These are phyloP conservation scores for Boletus sp. DNA, from an alignment of 768 basidiomycete species.

Conservation along the genomic window DNA sequence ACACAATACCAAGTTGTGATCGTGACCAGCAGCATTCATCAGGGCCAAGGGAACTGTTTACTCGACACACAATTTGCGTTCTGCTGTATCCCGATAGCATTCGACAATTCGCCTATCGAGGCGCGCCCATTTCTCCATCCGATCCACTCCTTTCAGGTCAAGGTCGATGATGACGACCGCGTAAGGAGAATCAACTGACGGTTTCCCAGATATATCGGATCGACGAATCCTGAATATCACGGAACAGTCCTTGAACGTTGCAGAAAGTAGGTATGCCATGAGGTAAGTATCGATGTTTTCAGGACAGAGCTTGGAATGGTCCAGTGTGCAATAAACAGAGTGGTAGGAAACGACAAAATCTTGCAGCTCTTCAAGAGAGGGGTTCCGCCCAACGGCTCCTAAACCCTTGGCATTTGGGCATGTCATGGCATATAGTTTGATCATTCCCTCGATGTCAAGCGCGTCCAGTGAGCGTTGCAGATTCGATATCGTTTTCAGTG, in stretches of 20 bases:
- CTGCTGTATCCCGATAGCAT: conserved; percentile 32
- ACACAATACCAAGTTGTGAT: neutral
- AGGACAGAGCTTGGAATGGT: conserved; percentile 38
- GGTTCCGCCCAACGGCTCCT: conserved; percentile 42
- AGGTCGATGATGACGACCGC: conserved; percentile 77
- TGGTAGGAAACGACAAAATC: conserved; percentile 57
- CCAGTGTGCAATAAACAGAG: conserved; percentile 29
- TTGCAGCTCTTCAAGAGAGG: conserved; percentile 62
- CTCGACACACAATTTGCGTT: conserved; percentile 23
- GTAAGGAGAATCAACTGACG: conserved; percentile 29
- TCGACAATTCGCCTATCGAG: conserved; percentile 67
- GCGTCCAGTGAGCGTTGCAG: conserved; percentile 78
- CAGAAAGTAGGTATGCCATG: conserved; percentile 80
- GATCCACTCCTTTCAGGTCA: conserved; percentile 70
- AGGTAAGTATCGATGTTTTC: conserved; percentile 57
- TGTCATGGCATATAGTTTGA: conserved; percentile 35
- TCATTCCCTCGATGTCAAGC: conserved; percentile 82
- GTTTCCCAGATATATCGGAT: conserved; percentile 12
- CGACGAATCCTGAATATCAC: conserved; percentile 44
- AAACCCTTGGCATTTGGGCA: conserved; percentile 13
- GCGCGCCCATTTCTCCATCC: conserved; percentile 66
- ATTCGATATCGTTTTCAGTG: conserved; percentile 49
- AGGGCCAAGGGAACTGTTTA: neutral
- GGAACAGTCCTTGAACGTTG: conserved; percentile 97
- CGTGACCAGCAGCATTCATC: neutral